Evolutionary conservation across 441 rosid species (phyloP).

Genomic region (Croton laevigatus): DNA sequence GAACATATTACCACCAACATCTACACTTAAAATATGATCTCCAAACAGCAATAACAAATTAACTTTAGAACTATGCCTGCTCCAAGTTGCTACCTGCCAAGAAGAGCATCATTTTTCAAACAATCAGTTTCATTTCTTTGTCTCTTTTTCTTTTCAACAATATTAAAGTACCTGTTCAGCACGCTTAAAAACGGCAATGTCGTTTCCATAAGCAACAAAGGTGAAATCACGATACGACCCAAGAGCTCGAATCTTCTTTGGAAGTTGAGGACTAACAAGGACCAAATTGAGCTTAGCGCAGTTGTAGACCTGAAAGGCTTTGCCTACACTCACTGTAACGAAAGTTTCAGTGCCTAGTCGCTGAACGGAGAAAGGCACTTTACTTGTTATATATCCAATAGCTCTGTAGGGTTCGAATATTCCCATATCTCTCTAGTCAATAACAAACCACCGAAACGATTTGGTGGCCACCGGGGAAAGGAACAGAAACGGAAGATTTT

Average conservation of each 20-base stretch:
- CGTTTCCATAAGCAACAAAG: slow-evolving; percentile 70
- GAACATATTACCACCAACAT: slow-evolving; percentile 65
- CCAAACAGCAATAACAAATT: slow-evolving; percentile 74
- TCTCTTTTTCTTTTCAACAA: background rate
- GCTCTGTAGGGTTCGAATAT: slow-evolving; percentile 92
- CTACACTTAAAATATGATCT: slow-evolving; percentile 80
- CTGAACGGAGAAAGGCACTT: slow-evolving; percentile 83
- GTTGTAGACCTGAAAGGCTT: slow-evolving; percentile 90
- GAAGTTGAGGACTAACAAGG: slow-evolving; percentile 70
- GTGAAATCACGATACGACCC: slow-evolving; percentile 85
- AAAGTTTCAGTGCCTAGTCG: slow-evolving; percentile 89
- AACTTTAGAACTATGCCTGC: slow-evolving; percentile 74
- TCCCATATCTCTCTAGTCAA: slow-evolving; percentile 48
- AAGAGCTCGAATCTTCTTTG: slow-evolving; percentile 79
- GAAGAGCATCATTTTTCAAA: background rate
- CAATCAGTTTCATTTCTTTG: background rate
- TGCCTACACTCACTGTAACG: slow-evolving; percentile 87
- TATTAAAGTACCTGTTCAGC: slow-evolving; percentile 61
- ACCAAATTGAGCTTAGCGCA: slow-evolving; percentile 84
- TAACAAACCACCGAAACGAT: background rate
- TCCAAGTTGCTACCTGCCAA: slow-evolving; percentile 83
- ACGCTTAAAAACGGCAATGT: slow-evolving; percentile 75
- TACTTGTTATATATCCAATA: slow-evolving; percentile 80
- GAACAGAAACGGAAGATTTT: background rate
- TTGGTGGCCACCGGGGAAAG: background rate